These are phyloP conservation scores for Zelonia costaricensis DNA, from an alignment of 208 protist genomes.

Conservation along the genomic window DNA sequence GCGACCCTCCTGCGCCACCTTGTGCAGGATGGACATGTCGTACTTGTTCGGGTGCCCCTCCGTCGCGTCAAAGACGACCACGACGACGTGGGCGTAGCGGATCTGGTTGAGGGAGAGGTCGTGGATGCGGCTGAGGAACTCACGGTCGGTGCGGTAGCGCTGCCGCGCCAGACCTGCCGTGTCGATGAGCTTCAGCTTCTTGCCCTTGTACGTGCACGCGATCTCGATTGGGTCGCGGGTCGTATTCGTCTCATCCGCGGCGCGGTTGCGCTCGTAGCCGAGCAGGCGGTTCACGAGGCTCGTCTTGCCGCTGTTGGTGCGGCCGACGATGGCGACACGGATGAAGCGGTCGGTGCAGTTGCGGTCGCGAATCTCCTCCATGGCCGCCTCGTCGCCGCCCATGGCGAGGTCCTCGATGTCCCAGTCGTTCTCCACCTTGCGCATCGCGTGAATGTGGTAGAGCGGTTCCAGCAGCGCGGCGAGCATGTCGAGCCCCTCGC, in stretches of 20 bases:
- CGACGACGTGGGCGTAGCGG: conserved; percentile 84
- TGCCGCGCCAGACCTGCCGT: conserved; percentile 83
- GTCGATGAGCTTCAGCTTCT: conserved; percentile 89
- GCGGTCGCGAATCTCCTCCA: conserved; percentile 88
- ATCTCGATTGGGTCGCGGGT: conserved; percentile 93
- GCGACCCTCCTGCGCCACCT: conserved; percentile 80
- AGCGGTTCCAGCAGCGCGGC: conserved; percentile 72
- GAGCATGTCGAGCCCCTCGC: conserved; percentile 77
- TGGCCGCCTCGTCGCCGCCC: conserved; percentile 78
- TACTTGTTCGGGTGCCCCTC: conserved; percentile 93
- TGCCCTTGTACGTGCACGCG: conserved; percentile 85
- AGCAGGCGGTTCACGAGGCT: conserved; percentile 94
- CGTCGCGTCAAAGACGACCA: conserved; percentile 92
- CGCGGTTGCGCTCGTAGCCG: conserved; percentile 87
- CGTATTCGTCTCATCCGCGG: conserved; percentile 83
- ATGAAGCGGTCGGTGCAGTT: conserved; percentile 85
- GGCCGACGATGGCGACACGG: conserved; percentile 91
- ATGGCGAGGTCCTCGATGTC: conserved; percentile 88
- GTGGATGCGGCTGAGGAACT: conserved; percentile 85
- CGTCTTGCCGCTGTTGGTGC: conserved; percentile 94
- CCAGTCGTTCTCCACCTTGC: conserved; percentile 84
- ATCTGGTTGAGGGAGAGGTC: conserved; percentile 79
- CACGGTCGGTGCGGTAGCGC: conserved; percentile 76
- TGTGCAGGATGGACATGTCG: conserved; percentile 91
- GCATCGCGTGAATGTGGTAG: conserved; percentile 80